Evolutionary conservation across 345 rosid species (phyloP).

Genomic region (Raphanus sativus): DNA sequence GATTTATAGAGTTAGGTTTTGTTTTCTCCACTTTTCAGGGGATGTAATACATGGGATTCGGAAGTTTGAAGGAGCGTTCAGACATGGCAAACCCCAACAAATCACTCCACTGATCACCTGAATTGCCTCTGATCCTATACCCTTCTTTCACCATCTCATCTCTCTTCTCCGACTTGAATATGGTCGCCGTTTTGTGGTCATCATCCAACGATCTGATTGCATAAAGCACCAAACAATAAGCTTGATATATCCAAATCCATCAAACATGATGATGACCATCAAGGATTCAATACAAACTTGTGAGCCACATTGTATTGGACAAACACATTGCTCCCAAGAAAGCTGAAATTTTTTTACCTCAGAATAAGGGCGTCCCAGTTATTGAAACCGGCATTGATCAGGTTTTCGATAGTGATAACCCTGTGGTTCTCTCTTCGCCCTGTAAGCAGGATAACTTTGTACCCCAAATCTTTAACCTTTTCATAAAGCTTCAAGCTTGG

Average conservation of each 20-base stretch:
- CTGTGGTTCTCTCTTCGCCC: constrained; percentile 72
- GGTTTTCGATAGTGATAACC: constrained; percentile 55
- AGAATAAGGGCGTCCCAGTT: constrained; percentile 86
- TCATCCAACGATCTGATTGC: constrained; percentile 56
- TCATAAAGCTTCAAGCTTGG: constrained; percentile 74
- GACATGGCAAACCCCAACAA: constrained; percentile 62
- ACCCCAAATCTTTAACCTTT: constrained; percentile 59
- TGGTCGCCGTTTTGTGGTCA: constrained; percentile 52
- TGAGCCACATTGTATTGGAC: neutral
- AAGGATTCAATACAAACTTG: neutral
- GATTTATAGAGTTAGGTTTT: neutral
- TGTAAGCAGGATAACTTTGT: constrained; percentile 71
- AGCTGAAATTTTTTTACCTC: constrained; percentile 45
- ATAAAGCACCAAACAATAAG: neutral
- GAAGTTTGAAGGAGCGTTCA: constrained; percentile 73
- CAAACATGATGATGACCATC: neutral
- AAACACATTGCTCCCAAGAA: no score
- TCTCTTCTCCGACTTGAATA: constrained; percentile 80
- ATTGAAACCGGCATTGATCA: constrained; percentile 61
- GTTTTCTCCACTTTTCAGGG: constrained; percentile 28
- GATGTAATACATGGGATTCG: constrained; percentile 85
- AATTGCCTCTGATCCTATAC: constrained; percentile 72
- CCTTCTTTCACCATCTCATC: constrained; percentile 64
- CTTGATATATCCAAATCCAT: neutral
- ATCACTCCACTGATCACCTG: constrained; percentile 96